These are phyloP conservation scores for Arthrobotrys pseudoclavata DNA, from an alignment of 2,329 filamentous ascomycete species.

Conservation along the genomic window DNA sequence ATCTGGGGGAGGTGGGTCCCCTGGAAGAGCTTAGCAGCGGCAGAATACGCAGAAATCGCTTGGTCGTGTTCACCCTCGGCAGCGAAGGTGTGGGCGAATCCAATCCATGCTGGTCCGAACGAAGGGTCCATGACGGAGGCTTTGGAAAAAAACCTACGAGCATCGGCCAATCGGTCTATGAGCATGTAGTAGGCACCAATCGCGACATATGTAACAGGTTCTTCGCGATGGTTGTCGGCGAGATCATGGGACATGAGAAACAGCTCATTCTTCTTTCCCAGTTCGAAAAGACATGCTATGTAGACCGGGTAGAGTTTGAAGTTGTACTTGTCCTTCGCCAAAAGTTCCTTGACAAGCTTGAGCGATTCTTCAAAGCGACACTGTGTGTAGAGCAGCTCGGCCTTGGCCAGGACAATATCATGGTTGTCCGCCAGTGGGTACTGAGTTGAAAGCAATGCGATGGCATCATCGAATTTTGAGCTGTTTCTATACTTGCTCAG, in stretches of 20 bases:
- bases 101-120: conserved; percentile 98
- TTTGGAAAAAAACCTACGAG: conserved; percentile 95
- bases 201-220: conserved; percentile 92
- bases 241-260: conserved; percentile 94
- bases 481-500: conserved; percentile 96
- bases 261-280: conserved; percentile 85
- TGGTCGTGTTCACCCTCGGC: conserved; percentile 98
- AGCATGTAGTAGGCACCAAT: conserved; percentile 95
- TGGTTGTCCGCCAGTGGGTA: conserved; percentile 89
- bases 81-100: conserved; percentile 97
- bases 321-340: conserved; percentile 88
- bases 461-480: conserved; percentile 82
- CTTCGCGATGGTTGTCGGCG: conserved; percentile 89
- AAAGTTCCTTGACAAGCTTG: conserved; percentile 83
- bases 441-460: conserved; percentile 91
- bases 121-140: conserved; percentile 97
- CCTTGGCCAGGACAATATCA: conserved; percentile 88
- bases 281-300: conserved; percentile 89
- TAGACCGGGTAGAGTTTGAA: conserved; percentile 91
- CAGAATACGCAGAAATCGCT: conserved; percentile 96
- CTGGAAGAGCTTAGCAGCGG: conserved; percentile 93
- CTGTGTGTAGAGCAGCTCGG: conserved; percentile 92
- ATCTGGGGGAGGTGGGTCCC: conserved; percentile 95
- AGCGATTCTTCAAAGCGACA: conserved; percentile 92
- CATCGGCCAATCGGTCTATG: conserved; percentile 90